Conservation (phyloP, 202 grass and related monocot genomes). For the Schoenoplectus tabernaemontani region DNA sequence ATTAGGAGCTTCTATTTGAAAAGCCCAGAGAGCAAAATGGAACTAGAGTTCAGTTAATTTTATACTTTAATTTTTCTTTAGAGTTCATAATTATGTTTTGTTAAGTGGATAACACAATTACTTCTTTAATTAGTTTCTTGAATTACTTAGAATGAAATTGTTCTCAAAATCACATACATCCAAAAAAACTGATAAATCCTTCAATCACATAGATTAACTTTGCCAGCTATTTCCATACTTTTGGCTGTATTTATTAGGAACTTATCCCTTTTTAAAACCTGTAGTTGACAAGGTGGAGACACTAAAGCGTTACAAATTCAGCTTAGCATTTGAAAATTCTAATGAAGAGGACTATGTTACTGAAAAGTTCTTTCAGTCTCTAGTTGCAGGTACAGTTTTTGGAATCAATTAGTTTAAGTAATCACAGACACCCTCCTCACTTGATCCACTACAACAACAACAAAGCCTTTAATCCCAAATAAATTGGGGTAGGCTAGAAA, state of each 20-base stretch:
- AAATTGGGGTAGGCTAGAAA: too few species aligned
- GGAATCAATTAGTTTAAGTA: not conserved
- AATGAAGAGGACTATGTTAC: conserved; percentile 97
- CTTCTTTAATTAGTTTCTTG: not conserved
- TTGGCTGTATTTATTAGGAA: not conserved
- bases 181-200: not conserved
- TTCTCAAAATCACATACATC: not conserved
- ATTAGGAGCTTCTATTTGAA: not conserved
- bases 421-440: not conserved
- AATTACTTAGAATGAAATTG: not conserved
- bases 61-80: too few species aligned
- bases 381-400: conserved; percentile 67
- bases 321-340: conserved; percentile 98
- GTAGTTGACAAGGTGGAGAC: conserved; percentile 90
- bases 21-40: not conserved
- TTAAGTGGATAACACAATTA: not conserved
- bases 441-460: too few species aligned
- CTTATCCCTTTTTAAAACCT: conserved; percentile 18
- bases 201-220: not conserved
- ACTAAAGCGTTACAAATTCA: conserved; percentile 93
- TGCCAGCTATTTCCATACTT: not conserved
- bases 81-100: not conserved
- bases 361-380: conserved; percentile 92
- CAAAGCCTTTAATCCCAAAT: too few species aligned
- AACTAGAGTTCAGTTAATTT: not conserved